Evolutionary conservation across 192 early-diverging fungal species (phyloP).

Genomic region (Coemansia sp.): DNA sequence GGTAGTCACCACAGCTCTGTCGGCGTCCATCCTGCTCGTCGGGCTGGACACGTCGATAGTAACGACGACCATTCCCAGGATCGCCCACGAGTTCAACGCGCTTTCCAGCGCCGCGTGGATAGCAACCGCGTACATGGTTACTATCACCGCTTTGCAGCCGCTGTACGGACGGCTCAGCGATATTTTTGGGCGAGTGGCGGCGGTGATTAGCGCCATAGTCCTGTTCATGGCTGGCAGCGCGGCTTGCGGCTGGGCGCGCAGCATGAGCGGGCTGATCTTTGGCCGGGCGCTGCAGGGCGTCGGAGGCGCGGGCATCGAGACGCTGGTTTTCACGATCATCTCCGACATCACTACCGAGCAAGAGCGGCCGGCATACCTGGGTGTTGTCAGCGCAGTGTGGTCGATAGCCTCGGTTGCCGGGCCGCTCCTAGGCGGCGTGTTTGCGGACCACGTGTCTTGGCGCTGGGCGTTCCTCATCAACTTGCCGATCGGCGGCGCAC

Average conservation of each 20-base stretch:
- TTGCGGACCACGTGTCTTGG: constrained; percentile 68
- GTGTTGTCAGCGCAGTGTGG: constrained; percentile 61
- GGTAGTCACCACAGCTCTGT: constrained; percentile 30
- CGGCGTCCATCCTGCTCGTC: constrained; percentile 65
- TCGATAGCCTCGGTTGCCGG: constrained; percentile 65
- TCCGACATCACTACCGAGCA: constrained; percentile 72
- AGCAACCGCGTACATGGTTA: constrained; percentile 72
- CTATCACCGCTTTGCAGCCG: constrained; percentile 70
- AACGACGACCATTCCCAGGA: constrained; percentile 70
- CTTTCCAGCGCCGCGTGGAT: constrained; percentile 80
- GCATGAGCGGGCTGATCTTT: constrained; percentile 62
- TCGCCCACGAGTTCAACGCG: constrained; percentile 71
- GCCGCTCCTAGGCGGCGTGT: constrained; percentile 72
- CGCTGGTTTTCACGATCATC: constrained; percentile 70
- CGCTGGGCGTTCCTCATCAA: constrained; percentile 81
- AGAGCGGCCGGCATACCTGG: constrained; percentile 76
- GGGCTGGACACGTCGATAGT: constrained; percentile 85
- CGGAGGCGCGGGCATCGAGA: constrained; percentile 67
- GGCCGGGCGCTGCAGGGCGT: constrained; percentile 74
- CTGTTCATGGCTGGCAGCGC: constrained; percentile 53
- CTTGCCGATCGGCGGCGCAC: constrained; percentile 65
- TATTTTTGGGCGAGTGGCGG: constrained; percentile 60
- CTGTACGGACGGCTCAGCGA: constrained; percentile 83
- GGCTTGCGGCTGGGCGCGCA: constrained; percentile 37
- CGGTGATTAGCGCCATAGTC: constrained; percentile 32